Base-by-base conservation (phyloP, 352 stramenopile genomes). In the Phytophthora colocasiae region DNA sequence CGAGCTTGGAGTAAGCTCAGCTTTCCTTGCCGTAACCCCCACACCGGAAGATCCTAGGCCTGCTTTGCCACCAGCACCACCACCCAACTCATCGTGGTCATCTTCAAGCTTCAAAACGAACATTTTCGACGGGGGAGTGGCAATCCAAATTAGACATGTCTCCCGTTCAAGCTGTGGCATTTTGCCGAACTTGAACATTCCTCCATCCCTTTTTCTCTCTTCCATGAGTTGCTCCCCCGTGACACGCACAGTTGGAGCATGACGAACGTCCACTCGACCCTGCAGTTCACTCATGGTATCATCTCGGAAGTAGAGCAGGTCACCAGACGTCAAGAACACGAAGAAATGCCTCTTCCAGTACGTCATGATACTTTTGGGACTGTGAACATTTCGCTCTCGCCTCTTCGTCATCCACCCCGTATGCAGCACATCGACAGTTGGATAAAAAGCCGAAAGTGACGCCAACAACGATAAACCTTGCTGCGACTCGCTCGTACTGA, bases 341-440 rank as follows among this genome's bases (percentile, higher is more conserved):
- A 94, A 93, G 49, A 82, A 94, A 55, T 92, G 86, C 7, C 84
- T 79, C 59, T 94, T 94, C 86, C 86, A 94, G 66, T 90, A 92
- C 47, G 86, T 90, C 58, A 94, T 94, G 47, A 94, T 92, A 34
- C 81, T 90, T 69, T 85, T 90, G 1, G 85, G 66, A 24, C 77
- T 83, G 59, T 92, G 86, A 0, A 85, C 81, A 10, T 87, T 94
- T 11, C 84, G 76, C 43, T 94, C 86, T 41, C 84, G 71, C 39
- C 87, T 78, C 66, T 94, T 94, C 15, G 83, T 80, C 81, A 94
- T 91, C 60, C 71, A 89, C 1, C 84, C 84, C 1, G 73, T 70
- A 67, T 94, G 86, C 19, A 94, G 76, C 7, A 85, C 76, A 32
- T 92, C 86, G 17, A 92, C 72, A 0, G 81, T 80, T 1, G 81